Base-by-base conservation (phyloP, 1,284 basidiomycete species). In the Microbotryum violaceum region DNA sequence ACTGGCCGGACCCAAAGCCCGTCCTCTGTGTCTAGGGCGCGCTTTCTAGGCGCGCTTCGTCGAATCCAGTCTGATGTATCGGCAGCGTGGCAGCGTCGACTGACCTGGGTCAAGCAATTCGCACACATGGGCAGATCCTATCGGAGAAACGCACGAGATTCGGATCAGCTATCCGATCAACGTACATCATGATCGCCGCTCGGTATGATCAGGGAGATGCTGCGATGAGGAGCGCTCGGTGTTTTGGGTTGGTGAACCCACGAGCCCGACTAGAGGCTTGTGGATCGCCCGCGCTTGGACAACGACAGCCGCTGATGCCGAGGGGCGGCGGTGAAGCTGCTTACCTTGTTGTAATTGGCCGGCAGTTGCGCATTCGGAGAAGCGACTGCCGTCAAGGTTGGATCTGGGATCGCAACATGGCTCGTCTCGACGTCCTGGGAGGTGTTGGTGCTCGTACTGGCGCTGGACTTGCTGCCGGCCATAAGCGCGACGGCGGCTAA, bases 91-190 rank as follows among this genome's bases (percentile, higher is more conserved):
- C 4, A 29, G 8, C 21, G 25, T 16, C 7, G 23, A 47, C 67
- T 25, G 23, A 69, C 69, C 54, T 69, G 68, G 0, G 70, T 70
- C 25, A 58, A 58, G 48, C 70, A 70, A 44, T 70, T 70, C 27
- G 66, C 64, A 54, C 70, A 70, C 16, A 67, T 70, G 3, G 70
- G 68, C 33, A 61, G 67, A 9, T 64, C 54, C 67, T 69, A 58
- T 44, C 14, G 31, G 7, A 18, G 46, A 14, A 31, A 14, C 9
- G 16, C 12, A 23, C 27, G 20, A 8, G 21, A 8, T 14, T 49
- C 18, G 48, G 21, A 4, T 23, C 48, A 49, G 48, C 23, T 23
- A 18, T 44, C 8, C 21, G 55, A n/a, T 55, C 44, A 14, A 2
- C 3, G 10, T 33, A 12, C 6, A 3, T 25, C 25, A 4, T 6